Evolutionary conservation across 768 basidiomycete genomes (phyloP).

Genomic region (Amanita rubescens): DNA sequence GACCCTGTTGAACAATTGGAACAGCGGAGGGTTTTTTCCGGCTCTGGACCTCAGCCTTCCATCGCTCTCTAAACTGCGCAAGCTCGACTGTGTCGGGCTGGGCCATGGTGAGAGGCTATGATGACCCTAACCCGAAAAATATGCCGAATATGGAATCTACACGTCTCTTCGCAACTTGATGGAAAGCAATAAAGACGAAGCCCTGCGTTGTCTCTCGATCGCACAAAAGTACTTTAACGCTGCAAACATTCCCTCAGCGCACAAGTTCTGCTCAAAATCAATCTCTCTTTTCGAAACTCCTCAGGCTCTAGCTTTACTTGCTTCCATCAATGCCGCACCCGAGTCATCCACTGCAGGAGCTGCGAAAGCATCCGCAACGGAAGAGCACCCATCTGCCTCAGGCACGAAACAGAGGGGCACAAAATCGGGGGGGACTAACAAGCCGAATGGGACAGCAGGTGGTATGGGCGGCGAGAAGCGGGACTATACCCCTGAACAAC

Average conservation of each 20-base stretch:
- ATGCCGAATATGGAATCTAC: slow-evolving; percentile 10
- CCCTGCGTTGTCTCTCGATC: slow-evolving; percentile 71
- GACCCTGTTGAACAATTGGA: slow-evolving; percentile 1
- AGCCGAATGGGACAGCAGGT: slow-evolving; percentile 43
- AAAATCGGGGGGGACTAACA: slow-evolving; percentile 16
- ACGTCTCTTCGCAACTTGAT: slow-evolving; percentile 25
- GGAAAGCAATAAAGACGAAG: slow-evolving; percentile 91
- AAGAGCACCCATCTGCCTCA: slow-evolving; percentile 69
- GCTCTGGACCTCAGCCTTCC: slow-evolving; percentile 58
- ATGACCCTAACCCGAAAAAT: slow-evolving; percentile 9
- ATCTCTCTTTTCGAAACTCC: slow-evolving; percentile 74
- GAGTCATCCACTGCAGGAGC: slow-evolving; percentile 35
- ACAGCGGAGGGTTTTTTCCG: slow-evolving; percentile 18
- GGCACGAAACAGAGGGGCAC: slow-evolving; percentile 59
- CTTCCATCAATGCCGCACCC: slow-evolving; percentile 47
- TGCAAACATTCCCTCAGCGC: slow-evolving; percentile 68
- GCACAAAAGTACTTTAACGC: slow-evolving; percentile 68
- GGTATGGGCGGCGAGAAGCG: slow-evolving; percentile 67
- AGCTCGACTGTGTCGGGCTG: slow-evolving; percentile 53
- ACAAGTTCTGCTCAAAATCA: slow-evolving; percentile 87
- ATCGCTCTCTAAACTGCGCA: slow-evolving; percentile 60
- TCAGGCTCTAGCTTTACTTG: slow-evolving; percentile 63
- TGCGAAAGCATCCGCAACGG: slow-evolving; percentile 31
- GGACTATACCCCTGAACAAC: slow-evolving; percentile 83
- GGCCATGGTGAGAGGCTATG: slow-evolving; percentile 8